These are phyloP conservation scores for Oemleria cerasiformis DNA, from an alignment of 306 rosid genomes.

Conservation along the genomic window DNA sequence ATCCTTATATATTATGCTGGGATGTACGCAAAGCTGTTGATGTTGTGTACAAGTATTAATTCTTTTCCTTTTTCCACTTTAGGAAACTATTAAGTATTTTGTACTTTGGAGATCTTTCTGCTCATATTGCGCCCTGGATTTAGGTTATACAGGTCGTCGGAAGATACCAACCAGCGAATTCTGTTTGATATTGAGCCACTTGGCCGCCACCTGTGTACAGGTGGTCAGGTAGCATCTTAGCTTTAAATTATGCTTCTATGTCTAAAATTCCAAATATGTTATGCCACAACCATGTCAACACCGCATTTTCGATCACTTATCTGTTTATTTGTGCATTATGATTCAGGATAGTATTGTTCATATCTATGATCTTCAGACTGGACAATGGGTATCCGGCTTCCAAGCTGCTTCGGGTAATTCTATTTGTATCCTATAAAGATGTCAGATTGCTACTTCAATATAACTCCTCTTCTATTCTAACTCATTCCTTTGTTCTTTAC, in stretches of 20 bases:
- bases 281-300: constrained; percentile 12
- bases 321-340: constrained; percentile 16
- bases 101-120: background rate
- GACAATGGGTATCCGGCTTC: constrained; percentile 88
- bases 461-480: constrained; percentile 10
- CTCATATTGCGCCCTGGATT: constrained; percentile 18
- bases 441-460: background rate
- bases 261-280: constrained; percentile 4
- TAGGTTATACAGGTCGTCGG: constrained; percentile 87
- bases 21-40: constrained; percentile 91
- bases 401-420: constrained; percentile 81
- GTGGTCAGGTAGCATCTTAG: constrained; percentile 77
- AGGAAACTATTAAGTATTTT: background rate
- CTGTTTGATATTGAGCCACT: constrained; percentile 85
- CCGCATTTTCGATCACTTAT: constrained; percentile 1
- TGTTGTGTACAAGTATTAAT: constrained; percentile 80
- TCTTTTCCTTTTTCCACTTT: constrained; percentile 8
- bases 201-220: constrained; percentile 83
- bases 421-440: constrained; percentile 18
- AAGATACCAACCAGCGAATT: constrained; percentile 87
- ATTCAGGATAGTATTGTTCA: constrained; percentile 85
- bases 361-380: constrained; percentile 85
- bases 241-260: constrained; percentile 19
- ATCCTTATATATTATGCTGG: constrained; percentile 97
- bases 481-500: constrained; percentile 20